Evolutionary conservation across 23 red algal species (phyloP).

Genomic region (Gracilaria domingensis): DNA sequence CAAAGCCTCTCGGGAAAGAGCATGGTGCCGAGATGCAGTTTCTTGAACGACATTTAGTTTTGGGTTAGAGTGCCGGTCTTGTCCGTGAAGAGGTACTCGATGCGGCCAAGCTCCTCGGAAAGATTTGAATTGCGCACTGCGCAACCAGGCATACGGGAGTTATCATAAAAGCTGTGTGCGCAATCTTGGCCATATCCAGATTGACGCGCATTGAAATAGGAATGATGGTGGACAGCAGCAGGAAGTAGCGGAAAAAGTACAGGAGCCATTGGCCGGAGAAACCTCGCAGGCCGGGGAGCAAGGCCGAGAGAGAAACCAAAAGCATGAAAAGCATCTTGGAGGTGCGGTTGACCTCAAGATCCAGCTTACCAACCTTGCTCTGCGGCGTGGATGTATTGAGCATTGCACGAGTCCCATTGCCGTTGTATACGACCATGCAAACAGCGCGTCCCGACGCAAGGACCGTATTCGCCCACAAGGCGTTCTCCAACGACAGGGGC

Average conservation of each 20-base stretch:
- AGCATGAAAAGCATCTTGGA: slow-evolving; percentile 95
- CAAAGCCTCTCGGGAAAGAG: slow-evolving; percentile 86
- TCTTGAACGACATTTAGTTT: slow-evolving; percentile 99
- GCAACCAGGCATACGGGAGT: slow-evolving; percentile 69
- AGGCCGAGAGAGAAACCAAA: slow-evolving; percentile 78
- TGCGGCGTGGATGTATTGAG: slow-evolving; percentile 83
- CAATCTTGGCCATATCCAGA: slow-evolving; percentile 94
- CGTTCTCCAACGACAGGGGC: slow-evolving; percentile 91
- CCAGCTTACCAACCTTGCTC: slow-evolving; percentile 93
- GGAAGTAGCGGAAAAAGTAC: slow-evolving; percentile 95
- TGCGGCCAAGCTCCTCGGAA: slow-evolving; percentile 95
- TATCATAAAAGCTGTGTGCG: slow-evolving; percentile 86
- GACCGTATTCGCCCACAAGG: slow-evolving; percentile 95
- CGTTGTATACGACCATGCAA: slow-evolving; percentile 91
- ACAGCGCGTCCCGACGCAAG: slow-evolving; percentile 88
- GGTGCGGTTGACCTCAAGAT: slow-evolving; percentile 86
- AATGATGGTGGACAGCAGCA: slow-evolving; percentile 95
- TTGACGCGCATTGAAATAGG: slow-evolving; percentile 98
- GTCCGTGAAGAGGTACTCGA: slow-evolving; percentile 95
- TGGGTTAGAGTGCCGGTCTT: slow-evolving; percentile 97
- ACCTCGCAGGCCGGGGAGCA: slow-evolving; percentile 82
- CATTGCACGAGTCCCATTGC: slow-evolving; percentile 81
- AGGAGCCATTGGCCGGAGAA: slow-evolving; percentile 79
- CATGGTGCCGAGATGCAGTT: slow-evolving; percentile 91
- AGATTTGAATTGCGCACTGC: slow-evolving; percentile 91